Evolutionary conservation across 2,329 filamentous ascomycete species (phyloP).

Genomic region (Paecilomyces sp.): DNA sequence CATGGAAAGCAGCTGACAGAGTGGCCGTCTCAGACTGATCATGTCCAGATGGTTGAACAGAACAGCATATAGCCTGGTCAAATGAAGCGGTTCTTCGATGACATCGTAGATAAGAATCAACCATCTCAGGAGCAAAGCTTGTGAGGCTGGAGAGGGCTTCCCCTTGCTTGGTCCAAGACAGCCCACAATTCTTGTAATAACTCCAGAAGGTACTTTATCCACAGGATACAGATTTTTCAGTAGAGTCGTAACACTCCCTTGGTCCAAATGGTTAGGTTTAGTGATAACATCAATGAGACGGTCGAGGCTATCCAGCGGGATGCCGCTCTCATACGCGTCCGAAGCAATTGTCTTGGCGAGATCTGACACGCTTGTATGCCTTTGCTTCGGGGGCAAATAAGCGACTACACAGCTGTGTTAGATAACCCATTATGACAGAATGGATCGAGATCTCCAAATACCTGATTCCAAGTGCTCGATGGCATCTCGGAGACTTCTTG

Average conservation of each 20-base stretch:
- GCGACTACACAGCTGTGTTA: conserved; percentile 20
- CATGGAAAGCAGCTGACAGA: conserved; percentile 72
- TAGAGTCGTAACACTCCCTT: conserved; percentile 62
- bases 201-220: conserved; percentile 52
- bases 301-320: conserved; percentile 54
- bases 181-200: conserved; percentile 61
- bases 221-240: conserved; percentile 70
- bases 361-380: conserved; percentile 55
- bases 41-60: conserved; percentile 79
- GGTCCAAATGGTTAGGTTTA: conserved; percentile 63
- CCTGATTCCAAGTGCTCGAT: conserved; percentile 31
- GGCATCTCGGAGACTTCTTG: conserved; percentile 22
- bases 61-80: conserved; percentile 66
- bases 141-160: conserved; percentile 65
- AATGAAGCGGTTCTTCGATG: conserved; percentile 54
- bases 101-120: conserved; percentile 68
- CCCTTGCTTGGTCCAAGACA: conserved; percentile 69
- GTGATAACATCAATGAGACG: conserved; percentile 62
- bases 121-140: conserved; percentile 69
- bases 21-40: conserved; percentile 59
- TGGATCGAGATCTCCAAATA: conserved; percentile 8
- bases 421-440: background rate
- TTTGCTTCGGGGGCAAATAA: conserved; percentile 55
- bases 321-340: conserved; percentile 60
- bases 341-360: conserved; percentile 57